phyloP scores from a whole-genome alignment of 192 early-diverging fungal species.

The Coemansia sp. region DNA sequence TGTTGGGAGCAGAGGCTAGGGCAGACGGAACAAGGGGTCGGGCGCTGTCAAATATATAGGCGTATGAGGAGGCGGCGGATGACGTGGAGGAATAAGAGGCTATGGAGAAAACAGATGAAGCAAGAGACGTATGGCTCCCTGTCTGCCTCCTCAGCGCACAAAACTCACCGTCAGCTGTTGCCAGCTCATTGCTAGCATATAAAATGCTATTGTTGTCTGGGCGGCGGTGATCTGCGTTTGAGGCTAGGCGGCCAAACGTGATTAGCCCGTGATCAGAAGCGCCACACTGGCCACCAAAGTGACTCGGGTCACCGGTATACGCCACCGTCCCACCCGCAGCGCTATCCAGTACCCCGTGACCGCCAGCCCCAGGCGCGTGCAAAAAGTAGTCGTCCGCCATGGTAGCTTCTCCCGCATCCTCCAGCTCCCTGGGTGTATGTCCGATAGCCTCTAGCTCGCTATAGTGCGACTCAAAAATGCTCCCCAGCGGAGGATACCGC shows the following conservation, averaged over 20 bases:
- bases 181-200: too few species aligned
- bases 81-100: constrained; percentile 19
- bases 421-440: constrained; percentile 1
- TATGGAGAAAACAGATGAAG: constrained; percentile 13
- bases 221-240: too few species aligned
- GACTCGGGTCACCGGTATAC: too few species aligned
- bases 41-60: constrained; percentile 46
- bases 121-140: constrained; percentile 22
- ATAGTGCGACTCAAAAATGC: constrained; percentile 30
- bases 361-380: too few species aligned
- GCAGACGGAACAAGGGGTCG: constrained; percentile 1
- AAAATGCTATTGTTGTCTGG: too few species aligned
- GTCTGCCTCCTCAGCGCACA: neutral
- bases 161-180: too few species aligned
- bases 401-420: neutral
- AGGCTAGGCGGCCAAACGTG: too few species aligned
- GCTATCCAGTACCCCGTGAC: too few species aligned
- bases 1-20: too few species aligned
- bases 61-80: constrained; percentile 38
- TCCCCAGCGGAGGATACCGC: constrained; percentile 48
- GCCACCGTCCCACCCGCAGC: too few species aligned
- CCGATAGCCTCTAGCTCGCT: neutral
- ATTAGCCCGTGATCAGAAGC: too few species aligned
- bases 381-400: constrained; percentile 1
- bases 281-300: too few species aligned